Evolutionary conservation across 164 flowering plant species (phyloP).

Genomic region (Dillenia suffruticosa): DNA sequence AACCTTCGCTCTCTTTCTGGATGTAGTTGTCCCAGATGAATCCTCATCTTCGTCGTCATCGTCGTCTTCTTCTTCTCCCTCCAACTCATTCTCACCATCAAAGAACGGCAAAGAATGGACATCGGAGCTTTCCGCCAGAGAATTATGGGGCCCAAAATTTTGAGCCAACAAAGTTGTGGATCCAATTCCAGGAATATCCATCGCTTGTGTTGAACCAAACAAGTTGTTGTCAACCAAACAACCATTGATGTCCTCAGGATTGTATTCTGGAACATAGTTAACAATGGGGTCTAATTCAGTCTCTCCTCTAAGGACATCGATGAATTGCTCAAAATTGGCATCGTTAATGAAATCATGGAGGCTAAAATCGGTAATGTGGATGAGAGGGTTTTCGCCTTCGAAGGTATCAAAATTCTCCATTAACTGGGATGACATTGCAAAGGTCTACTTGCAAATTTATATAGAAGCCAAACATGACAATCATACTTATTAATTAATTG

Average conservation of each 20-base stretch:
- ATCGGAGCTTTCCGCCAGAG: slow-evolving; percentile 1
- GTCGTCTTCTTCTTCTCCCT: slow-evolving; percentile 2
- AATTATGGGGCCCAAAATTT: slow-evolving; percentile 11
- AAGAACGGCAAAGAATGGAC: slow-evolving; percentile 8
- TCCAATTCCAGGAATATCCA: slow-evolving; percentile 14
- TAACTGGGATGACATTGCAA: neutral
- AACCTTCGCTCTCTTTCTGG: slow-evolving; percentile 17
- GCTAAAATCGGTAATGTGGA: neutral
- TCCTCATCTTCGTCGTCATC: slow-evolving; percentile 35
- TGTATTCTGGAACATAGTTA: slow-evolving; percentile 8
- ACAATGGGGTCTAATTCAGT: slow-evolving; percentile 3
- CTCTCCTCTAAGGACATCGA: slow-evolving; percentile 42
- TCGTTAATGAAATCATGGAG: slow-evolving; percentile 27
- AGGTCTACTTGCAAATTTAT: neutral
- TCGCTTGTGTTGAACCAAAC: slow-evolving; percentile 8
- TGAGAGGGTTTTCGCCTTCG: neutral
- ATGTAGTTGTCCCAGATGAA: slow-evolving; percentile 36
- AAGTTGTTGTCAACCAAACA: slow-evolving; percentile 18
- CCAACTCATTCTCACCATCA: slow-evolving; percentile 14
- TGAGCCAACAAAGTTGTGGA: neutral
- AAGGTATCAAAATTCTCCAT: neutral
- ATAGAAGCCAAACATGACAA: neutral
- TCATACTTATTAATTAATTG: neutral
- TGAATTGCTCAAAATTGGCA: slow-evolving; percentile 39
- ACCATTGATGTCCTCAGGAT: slow-evolving; percentile 15